Percentiles rank a stretch among this genome's conserved stretches.
Evolutionary conservation across 495 filamentous ascomycete species (phyloP).

Genomic region (Talaromyces wortmannii): DNA sequence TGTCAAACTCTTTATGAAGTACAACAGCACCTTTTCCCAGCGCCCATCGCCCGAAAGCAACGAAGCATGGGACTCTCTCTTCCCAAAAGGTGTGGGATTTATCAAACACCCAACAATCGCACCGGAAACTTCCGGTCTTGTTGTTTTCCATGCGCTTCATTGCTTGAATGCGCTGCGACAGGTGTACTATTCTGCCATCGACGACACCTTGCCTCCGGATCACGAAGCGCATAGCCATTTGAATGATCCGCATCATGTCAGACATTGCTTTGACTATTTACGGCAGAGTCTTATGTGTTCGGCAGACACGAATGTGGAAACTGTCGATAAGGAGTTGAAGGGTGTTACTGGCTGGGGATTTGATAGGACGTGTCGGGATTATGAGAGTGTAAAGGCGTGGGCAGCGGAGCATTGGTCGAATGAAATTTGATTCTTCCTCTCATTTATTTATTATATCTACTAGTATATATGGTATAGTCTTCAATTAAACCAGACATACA

Average conservation of each 20-base stretch:
- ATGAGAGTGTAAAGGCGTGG: conserved; percentile 5
- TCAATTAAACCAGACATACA: not conserved
- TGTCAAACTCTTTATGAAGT: too few relatives aligned
- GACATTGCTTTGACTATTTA: conserved; percentile 23
- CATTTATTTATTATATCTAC: too few relatives aligned
- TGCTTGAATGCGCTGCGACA: conserved; percentile 10
- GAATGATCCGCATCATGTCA: conserved; percentile 5
- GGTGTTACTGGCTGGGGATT: conserved; percentile 11
- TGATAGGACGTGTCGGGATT: conserved; percentile 7
- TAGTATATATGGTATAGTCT: not conserved
- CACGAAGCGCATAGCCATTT: conserved; percentile 1
- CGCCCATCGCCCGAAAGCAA: not conserved
- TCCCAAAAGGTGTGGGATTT: conserved; percentile 10
- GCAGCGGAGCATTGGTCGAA: not conserved
- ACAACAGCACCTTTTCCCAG: too few relatives aligned
- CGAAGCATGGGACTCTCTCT: conserved; percentile 7
- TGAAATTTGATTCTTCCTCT: not conserved
- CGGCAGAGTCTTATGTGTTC: conserved; percentile 20
- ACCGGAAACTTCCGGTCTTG: conserved; percentile 8
- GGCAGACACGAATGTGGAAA: conserved; percentile 16
- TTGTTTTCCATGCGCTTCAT: conserved; percentile 16
- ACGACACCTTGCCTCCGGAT: conserved; percentile 1
- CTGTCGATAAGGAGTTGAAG: conserved; percentile 5
- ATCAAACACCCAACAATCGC: conserved; percentile 10
- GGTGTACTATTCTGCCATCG: conserved; percentile 6